Conservation (phyloP, 768 basidiomycete species). For the Polyporus arcularius region DNA sequence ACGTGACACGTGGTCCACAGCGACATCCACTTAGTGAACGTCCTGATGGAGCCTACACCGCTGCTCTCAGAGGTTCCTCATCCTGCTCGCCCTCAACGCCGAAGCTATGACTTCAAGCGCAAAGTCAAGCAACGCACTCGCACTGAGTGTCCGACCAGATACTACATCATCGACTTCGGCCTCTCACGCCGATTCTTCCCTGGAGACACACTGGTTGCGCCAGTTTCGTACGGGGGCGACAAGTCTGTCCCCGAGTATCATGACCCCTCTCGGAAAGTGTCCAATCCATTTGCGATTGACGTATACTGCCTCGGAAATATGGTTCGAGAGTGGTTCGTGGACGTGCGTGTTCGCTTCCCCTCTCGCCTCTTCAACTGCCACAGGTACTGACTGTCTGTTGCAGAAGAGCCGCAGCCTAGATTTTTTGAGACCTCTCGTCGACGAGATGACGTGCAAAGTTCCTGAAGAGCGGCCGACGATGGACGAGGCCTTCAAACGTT, state of each 20-base stretch:
- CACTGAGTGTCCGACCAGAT: constrained; percentile 35
- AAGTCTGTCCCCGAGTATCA: constrained; percentile 22
- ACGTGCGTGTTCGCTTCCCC: background rate
- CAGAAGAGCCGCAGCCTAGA: constrained; percentile 18
- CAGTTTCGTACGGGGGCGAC: constrained; percentile 16
- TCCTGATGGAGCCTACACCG: constrained; percentile 20
- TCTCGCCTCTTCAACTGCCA: background rate
- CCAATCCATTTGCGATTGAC: background rate
- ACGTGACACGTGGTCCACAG: too few relatives aligned
- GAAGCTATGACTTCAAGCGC: constrained; percentile 13
- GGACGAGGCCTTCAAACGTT: background rate
- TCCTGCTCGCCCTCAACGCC: background rate
- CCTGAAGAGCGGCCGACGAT: constrained; percentile 30
- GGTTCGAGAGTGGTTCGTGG: background rate
- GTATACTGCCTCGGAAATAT: constrained; percentile 27
- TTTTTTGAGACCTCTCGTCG: constrained; percentile 29
- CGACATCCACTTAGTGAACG: constrained; percentile 17
- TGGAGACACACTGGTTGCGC: constrained; percentile 1
- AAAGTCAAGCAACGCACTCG: constrained; percentile 25
- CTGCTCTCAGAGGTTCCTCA: constrained; percentile 10
- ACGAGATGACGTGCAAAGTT: constrained; percentile 27
- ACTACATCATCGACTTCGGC: constrained; percentile 21
- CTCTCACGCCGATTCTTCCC: constrained; percentile 9
- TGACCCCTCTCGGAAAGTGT: background rate
- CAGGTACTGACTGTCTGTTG: too few relatives aligned